Evolutionary conservation across 2,329 filamentous ascomycete genomes (phyloP).

Genomic region (Botrytis fragariae): DNA sequence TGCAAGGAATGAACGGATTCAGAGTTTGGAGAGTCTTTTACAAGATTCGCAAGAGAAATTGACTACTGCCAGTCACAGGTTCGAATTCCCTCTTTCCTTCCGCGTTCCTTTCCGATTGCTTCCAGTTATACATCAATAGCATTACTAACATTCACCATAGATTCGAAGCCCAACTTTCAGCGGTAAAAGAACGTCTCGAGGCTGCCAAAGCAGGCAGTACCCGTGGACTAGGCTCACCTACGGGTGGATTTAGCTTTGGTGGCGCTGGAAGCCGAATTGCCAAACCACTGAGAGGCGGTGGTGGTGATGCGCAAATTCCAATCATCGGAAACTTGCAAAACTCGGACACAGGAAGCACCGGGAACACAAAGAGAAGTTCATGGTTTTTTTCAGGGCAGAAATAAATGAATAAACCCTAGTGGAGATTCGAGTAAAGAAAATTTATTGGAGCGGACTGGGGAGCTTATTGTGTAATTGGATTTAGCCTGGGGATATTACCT

Average conservation of each 20-base stretch:
- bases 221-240: conserved; percentile 69
- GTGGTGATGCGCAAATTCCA: conserved; percentile 47
- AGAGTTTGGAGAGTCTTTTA: conserved; percentile 85
- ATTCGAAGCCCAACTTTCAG: conserved; percentile 94
- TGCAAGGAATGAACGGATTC: conserved; percentile 93
- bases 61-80: conserved; percentile 96
- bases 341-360: conserved; percentile 40
- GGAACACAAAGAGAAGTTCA: conserved; percentile 36
- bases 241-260: conserved; percentile 69
- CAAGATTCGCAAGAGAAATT: conserved; percentile 99
- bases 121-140: conserved; percentile 10
- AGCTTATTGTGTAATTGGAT: conserved; percentile 12
- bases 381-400: conserved; percentile 41
- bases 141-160: conserved; percentile 47
- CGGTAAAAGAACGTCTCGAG: conserved; percentile 96
- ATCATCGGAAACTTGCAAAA: conserved; percentile 58
- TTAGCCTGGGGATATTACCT: conserved; percentile 12
- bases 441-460: conserved; percentile 10
- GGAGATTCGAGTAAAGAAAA: neutral
- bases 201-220: conserved; percentile 90
- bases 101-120: conserved; percentile 1
- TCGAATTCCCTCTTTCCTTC: conserved; percentile 43
- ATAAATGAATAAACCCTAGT: conserved; percentile 23
- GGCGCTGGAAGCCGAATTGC: conserved; percentile 64
- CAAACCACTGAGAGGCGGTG: conserved; percentile 65